These are phyloP conservation scores for Aureobasidium leucospermi DNA, from an alignment of 2,329 filamentous ascomycete genomes.

Conservation along the genomic window DNA sequence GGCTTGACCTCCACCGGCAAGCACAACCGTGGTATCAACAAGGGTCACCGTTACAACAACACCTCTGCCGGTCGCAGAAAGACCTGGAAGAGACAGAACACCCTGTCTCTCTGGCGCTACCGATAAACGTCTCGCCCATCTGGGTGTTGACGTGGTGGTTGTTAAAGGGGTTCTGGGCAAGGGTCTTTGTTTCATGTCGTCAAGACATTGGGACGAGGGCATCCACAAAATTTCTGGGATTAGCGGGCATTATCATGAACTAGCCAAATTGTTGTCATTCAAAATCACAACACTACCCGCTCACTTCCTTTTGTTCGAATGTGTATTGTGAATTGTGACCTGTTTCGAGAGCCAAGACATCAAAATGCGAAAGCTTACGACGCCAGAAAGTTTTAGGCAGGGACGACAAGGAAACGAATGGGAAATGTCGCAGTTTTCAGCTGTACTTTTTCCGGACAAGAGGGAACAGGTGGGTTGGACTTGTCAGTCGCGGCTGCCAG, in stretches of 20 bases:
- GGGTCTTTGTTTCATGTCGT: conserved; percentile 7
- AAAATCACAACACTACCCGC: conserved; percentile 15
- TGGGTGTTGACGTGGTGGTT: conserved; percentile 3
- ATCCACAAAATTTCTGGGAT: conserved; percentile 14
- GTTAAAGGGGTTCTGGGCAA: conserved; percentile 2
- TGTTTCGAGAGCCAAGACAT: not conserved
- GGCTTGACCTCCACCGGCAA: conserved; percentile 98
- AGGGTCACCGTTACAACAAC: conserved; percentile 99
- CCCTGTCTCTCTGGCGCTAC: conserved; percentile 97
- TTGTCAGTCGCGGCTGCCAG: not conserved
- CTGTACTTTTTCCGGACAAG: not conserved
- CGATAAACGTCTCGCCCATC: conserved; percentile 51
- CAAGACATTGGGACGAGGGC: conserved; percentile 5
- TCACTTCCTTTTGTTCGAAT: not conserved
- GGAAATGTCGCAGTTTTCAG: not conserved
- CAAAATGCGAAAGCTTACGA: not conserved
- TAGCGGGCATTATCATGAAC: conserved; percentile 14
- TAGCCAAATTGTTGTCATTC: conserved; percentile 13
- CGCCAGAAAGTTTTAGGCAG: not conserved
- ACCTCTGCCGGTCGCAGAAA: conserved; percentile 94
- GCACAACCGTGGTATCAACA: conserved; percentile 98
- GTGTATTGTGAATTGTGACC: not conserved
- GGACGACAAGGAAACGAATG: not conserved
- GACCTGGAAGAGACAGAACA: conserved; percentile 99
- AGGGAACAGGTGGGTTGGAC: not conserved